A percentile compares a stretch with the other conserved stretches of the same genome.
phyloP scores from a whole-genome alignment of 2,329 filamentous ascomycete genomes.

The Passalora sequoiae region DNA sequence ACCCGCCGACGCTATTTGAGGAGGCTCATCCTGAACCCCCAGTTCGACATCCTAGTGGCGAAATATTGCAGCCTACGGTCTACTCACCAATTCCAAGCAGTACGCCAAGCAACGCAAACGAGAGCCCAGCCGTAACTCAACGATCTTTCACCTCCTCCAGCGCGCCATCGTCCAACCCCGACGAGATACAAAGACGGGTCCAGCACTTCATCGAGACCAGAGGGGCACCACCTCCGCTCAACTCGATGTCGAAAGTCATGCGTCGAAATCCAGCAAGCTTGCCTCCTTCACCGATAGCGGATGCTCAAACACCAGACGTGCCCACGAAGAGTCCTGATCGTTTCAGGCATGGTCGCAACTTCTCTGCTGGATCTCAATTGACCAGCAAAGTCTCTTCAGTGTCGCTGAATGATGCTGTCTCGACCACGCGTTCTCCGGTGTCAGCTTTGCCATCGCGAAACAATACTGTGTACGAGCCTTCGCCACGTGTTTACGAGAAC shows the following conservation, averaged over 20 bases:
- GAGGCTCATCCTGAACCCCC: neutral
- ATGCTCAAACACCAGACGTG: constrained; percentile 11
- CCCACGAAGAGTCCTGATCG: constrained; percentile 21
- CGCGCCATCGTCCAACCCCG: neutral
- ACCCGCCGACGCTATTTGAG: constrained; percentile 6
- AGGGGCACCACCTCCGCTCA: constrained; percentile 21
- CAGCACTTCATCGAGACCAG: constrained; percentile 22
- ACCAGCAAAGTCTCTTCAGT: constrained; percentile 14
- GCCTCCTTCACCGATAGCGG: constrained; percentile 19
- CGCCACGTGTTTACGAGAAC: neutral
- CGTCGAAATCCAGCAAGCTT: constrained; percentile 13
- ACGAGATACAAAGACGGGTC: constrained; percentile 15
- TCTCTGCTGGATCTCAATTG: constrained; percentile 8
- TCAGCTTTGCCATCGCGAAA: constrained; percentile 10
- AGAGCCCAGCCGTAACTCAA: constrained; percentile 5
- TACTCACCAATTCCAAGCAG: constrained; percentile 13
- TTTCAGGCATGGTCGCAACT: constrained; percentile 9
- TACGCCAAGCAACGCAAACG: constrained; percentile 6
- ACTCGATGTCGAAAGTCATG: constrained; percentile 18
- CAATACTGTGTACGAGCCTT: neutral
- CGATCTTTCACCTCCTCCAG: constrained; percentile 3
- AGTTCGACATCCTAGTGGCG: constrained; percentile 14
- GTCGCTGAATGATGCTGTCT: constrained; percentile 12
- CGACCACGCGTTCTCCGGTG: constrained; percentile 15
- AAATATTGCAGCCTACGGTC: constrained; percentile 17